Base-by-base conservation (phyloP, 306 rosid species). In the Quillaja saponaria region DNA sequence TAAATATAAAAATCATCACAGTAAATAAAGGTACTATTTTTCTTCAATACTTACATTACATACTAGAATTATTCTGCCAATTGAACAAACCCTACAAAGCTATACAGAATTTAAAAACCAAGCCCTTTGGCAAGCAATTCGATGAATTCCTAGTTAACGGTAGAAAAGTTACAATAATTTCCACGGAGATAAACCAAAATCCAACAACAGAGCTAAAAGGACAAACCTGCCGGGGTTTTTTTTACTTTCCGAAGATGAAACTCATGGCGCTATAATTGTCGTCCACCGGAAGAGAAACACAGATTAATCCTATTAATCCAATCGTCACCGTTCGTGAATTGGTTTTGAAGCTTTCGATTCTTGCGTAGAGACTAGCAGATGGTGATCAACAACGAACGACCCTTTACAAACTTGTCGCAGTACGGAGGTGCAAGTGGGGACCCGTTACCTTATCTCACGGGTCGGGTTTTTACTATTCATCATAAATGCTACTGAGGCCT, bases 221-320 rank as follows among this genome's bases (percentile, higher is more conserved):
- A 64, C 51, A 41, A 69, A 89, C 96, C 96, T 76, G 99, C 96
- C 61, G 99, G 91, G 11, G 96, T 92, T 67, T 92, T 92, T 9
- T 85, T 78, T n/a, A n/a, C 87, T 89, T 89, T 55, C 99, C 96
- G 73, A 89, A 92, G 74, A 92, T 71, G 75, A 89, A 94, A 77
- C 97, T 90, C 97, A 84, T 90, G 76, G 77, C 72, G 66, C 21
- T n/a, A 34, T n/a, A n/a, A n/a, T n/a, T n/a, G n/a, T n/a, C n/a
- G n/a, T n/a, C n/a, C n/a, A n/a, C n/a, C n/a, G n/a, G n/a, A n/a
- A n/a, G n/a, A n/a, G n/a, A n/a, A n/a, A n/a, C n/a, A n/a, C n/a
- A n/a, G n/a, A n/a, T n/a, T n/a, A 52, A 48, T 63, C 12, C 47
- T 61, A 63, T 61, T 68, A 50, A 51, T 51, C 50, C 47, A 44